Conservation (phyloP, 768 basidiomycete genomes). For the Lanmaoa rubissima region DNA sequence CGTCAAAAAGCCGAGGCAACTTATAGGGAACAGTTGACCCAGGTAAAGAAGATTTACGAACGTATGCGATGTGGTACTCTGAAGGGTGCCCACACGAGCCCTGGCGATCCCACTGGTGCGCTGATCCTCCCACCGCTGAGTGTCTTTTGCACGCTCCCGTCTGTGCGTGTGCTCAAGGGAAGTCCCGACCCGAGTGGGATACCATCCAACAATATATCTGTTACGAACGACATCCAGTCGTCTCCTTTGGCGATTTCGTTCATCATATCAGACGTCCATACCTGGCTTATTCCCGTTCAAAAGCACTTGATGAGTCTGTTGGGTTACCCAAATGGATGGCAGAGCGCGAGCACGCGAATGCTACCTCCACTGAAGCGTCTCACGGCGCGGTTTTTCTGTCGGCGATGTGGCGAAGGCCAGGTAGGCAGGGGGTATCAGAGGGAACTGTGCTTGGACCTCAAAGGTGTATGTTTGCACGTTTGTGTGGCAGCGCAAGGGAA, state of each 20-base stretch:
- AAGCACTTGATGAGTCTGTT: slow-evolving; percentile 43
- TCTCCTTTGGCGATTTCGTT: slow-evolving; percentile 35
- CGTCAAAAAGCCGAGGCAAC: slow-evolving; percentile 29
- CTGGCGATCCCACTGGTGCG: neutral
- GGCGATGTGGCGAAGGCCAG: slow-evolving; percentile 40
- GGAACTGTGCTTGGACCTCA: slow-evolving; percentile 53
- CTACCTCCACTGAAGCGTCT: slow-evolving; percentile 58
- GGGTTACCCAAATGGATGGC: slow-evolving; percentile 51
- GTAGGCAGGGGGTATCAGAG: slow-evolving; percentile 34
- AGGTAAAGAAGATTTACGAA: slow-evolving; percentile 45
- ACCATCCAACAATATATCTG: neutral
- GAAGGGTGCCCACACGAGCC: neutral
- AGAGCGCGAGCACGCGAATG: slow-evolving; percentile 41
- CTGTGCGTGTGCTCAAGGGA: slow-evolving; percentile 37
- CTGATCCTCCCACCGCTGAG: slow-evolving; percentile 43
- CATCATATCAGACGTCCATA: slow-evolving; percentile 42
- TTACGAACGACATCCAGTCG: slow-evolving; percentile 20
- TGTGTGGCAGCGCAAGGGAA: slow-evolving; percentile 36
- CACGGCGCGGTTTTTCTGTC: slow-evolving; percentile 60
- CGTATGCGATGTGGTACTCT: slow-evolving; percentile 38
- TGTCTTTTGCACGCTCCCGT: slow-evolving; percentile 50
- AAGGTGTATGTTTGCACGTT: slow-evolving; percentile 56
- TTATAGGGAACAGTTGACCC: slow-evolving; percentile 29
- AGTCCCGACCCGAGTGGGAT: slow-evolving; percentile 19
- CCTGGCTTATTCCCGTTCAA: slow-evolving; percentile 49